phyloP scores from a whole-genome alignment of 2,329 filamentous ascomycete species.

The Fusarium sp. region DNA sequence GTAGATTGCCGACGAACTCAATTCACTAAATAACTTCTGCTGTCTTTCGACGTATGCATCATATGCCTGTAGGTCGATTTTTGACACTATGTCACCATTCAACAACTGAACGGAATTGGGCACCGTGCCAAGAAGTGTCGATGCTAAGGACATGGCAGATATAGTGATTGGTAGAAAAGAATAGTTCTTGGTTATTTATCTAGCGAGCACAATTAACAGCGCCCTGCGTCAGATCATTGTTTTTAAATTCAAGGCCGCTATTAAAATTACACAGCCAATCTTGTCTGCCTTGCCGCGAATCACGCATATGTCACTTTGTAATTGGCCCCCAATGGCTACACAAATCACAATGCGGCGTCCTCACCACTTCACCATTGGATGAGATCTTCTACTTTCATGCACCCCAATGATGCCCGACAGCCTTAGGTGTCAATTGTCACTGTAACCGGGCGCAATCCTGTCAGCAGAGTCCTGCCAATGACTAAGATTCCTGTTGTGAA shows the following conservation, averaged over 20 bases:
- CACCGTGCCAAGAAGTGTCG: accelerated
- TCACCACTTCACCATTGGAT: accelerated
- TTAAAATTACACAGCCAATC: background rate
- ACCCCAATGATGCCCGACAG: background rate
- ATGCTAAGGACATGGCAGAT: background rate
- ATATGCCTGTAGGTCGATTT: background rate
- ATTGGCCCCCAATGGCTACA: background rate
- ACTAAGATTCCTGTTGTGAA: accelerated
- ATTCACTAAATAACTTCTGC: accelerated
- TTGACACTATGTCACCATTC: accelerated
- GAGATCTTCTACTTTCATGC: background rate
- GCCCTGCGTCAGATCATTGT: too few relatives aligned
- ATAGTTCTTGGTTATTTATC: background rate
- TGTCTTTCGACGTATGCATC: accelerated
- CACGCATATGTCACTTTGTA: background rate
- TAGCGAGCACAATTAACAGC: background rate
- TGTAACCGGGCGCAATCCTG: accelerated
- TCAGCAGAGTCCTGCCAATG: background rate
- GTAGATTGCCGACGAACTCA: background rate
- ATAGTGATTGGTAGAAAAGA: accelerated
- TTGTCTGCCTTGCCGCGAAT: background rate
- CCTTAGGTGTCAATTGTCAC: accelerated
- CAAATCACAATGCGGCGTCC: background rate
- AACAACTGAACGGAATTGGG: accelerated
- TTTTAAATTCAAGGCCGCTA: background rate